phyloP scores from a whole-genome alignment of 768 basidiomycete species.

The Suillus lakei region DNA sequence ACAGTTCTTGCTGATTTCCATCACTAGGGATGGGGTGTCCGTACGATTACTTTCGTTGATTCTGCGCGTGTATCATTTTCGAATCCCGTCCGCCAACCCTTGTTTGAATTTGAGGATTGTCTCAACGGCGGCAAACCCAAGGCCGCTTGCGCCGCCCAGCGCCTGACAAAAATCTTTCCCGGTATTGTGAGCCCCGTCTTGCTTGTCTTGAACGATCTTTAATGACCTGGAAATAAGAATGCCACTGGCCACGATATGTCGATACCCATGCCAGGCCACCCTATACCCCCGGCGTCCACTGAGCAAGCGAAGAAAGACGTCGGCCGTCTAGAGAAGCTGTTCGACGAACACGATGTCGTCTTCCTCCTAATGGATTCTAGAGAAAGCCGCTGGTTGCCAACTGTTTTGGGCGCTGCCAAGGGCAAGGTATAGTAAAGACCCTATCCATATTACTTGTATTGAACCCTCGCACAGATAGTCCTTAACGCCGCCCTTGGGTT shows the following conservation, averaged over 20 bases:
- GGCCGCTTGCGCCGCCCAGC: constrained; percentile 86
- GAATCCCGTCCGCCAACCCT: constrained; percentile 95
- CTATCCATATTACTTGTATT: neutral
- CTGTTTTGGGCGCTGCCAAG: constrained; percentile 82
- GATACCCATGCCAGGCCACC: constrained; percentile 98
- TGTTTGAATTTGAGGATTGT: constrained; percentile 96
- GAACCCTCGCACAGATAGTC: constrained; percentile 62
- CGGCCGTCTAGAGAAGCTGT: constrained; percentile 69
- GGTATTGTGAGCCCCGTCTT: constrained; percentile 69
- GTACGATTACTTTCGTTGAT: constrained; percentile 92
- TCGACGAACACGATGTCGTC: constrained; percentile 87
- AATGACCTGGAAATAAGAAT: constrained; percentile 54
- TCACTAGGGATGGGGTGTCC: constrained; percentile 90
- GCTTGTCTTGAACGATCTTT: neutral
- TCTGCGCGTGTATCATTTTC: constrained; percentile 93
- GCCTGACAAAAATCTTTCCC: constrained; percentile 88
- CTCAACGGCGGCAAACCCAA: constrained; percentile 92
- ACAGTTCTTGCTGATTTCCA: neutral
- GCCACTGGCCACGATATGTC: constrained; percentile 77
- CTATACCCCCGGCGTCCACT: constrained; percentile 65
- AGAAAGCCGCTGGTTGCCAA: constrained; percentile 96
- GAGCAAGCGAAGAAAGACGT: constrained; percentile 72
- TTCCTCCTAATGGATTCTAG: constrained; percentile 98
- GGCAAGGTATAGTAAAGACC: constrained; percentile 62
- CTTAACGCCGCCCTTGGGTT: constrained; percentile 96